Evolutionary conservation across 176 grass and related monocot genomes (phyloP).

Genomic region (Pontederia crassipes): DNA sequence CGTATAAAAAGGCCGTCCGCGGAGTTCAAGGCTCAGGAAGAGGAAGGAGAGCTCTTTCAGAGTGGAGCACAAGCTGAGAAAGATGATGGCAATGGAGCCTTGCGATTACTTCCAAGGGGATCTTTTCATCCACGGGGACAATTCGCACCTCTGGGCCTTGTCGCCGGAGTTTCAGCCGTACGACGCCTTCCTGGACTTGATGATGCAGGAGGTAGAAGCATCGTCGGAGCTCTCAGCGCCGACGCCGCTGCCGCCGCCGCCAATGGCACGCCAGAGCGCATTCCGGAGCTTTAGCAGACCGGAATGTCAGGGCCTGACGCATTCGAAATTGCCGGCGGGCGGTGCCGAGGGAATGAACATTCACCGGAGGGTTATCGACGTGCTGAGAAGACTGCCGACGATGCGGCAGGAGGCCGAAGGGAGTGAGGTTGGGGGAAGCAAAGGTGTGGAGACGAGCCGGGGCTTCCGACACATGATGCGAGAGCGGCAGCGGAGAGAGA

Average conservation of each 20-base stretch:
- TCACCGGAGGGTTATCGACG: slow-evolving; percentile 25
- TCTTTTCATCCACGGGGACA: slow-evolving; percentile 7
- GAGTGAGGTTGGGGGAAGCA: background rate
- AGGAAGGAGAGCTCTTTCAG: background rate
- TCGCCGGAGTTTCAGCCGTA: slow-evolving; percentile 47
- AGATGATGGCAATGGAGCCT: slow-evolving; percentile 57
- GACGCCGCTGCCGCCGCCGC: no score
- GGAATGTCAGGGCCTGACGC: background rate
- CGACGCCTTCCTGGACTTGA: slow-evolving; percentile 10
- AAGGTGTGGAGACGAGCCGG: slow-evolving; percentile 38
- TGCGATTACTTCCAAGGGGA: slow-evolving; percentile 56
- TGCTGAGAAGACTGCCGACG: slow-evolving; percentile 21
- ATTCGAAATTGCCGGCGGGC: background rate
- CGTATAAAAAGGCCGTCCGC: background rate
- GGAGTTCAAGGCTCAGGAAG: background rate
- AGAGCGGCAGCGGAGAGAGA: slow-evolving; percentile 87
- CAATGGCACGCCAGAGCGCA: background rate
- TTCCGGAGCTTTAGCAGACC: slow-evolving; percentile 27
- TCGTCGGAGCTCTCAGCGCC: no score
- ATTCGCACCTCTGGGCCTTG: slow-evolving; percentile 17
- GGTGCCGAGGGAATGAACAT: slow-evolving; percentile 2
- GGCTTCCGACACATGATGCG: slow-evolving; percentile 98
- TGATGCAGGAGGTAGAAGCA: slow-evolving; percentile 1
- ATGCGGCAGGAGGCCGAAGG: background rate
- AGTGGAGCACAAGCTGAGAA: background rate